These are phyloP conservation scores for Pseudogymnoascus sp. DNA, from an alignment of 2,329 filamentous ascomycete species.

Conservation along the genomic window DNA sequence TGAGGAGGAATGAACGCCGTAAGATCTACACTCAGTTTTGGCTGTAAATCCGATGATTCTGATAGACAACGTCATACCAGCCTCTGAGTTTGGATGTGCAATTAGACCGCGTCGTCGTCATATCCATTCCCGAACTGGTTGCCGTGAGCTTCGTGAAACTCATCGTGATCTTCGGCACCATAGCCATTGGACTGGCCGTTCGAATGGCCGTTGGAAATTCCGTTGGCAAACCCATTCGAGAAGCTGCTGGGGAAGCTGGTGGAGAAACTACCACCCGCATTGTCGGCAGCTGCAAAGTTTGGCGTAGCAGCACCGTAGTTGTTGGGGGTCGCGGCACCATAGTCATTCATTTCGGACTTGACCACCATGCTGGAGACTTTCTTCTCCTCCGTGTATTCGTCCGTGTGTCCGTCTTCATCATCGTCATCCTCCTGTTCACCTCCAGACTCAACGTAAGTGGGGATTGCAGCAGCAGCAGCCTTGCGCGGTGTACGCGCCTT, in stretches of 20 bases:
- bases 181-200: background rate
- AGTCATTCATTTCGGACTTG: background rate
- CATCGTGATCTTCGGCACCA: background rate
- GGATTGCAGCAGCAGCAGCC: background rate
- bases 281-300: background rate
- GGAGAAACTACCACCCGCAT: background rate
- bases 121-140: background rate
- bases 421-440: slow-evolving; percentile 11
- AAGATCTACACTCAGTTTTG: too few species aligned
- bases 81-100: background rate
- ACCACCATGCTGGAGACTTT: background rate
- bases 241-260: background rate
- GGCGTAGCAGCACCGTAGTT: background rate
- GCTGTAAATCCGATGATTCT: background rate
- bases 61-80: background rate
- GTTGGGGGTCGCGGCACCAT: background rate
- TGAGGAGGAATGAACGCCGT: background rate
- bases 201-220: background rate
- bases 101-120: background rate
- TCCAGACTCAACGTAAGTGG: slow-evolving; percentile 9
- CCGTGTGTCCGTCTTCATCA: background rate
- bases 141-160: background rate
- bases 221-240: background rate
- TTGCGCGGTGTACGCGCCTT: slow-evolving; percentile 14
- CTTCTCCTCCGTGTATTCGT: background rate